Evolutionary conservation across 768 basidiomycete species (phyloP), one percentile per base, ranked within the genome.

Genomic region (Kwoniella botswanensis): DNA sequence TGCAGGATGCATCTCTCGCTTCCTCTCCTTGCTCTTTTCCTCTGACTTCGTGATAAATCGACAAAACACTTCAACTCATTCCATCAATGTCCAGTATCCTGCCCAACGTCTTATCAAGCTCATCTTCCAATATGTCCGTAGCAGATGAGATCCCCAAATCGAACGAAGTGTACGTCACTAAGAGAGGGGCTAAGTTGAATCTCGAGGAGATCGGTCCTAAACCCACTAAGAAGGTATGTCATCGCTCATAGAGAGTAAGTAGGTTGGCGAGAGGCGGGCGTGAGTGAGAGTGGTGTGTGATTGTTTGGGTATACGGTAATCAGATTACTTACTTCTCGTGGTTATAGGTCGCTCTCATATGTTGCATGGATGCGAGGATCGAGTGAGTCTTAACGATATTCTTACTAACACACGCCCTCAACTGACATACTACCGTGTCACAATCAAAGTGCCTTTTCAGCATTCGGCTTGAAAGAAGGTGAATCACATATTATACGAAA

Each of bases 301-400:
- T 2, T 63, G 41, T 1, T 12, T 1, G 21, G 17, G 55, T 4
- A 43, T 35, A 46, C 12, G 21, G 15, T 52, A 4, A 9, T 63
- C 24, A 21, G 24, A 52, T 15, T 63, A 53, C 50, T 43, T 2
- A n/a, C 29, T 12, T 18, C 22, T 54, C 21, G 4, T 18, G 3
- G 24, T 21, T 41, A 24, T 61, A 65, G 64, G 64, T 65, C 46
- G 64, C 64, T 57, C 26, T 57, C 0, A 57, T 65, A 15, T 65
- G 64, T 26, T 65, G 64, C 26, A 65, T 65, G 64, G 64, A 65
- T 21, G 64, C 64, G 1, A 56, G 64, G n/a, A 65, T 65, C 42
- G 64, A 65, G 64, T 65, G 64, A 65, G 64, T 65, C 35, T 21
- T 21, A 6, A 26, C 57, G 35, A 26, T 10, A 11, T 0, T 12